A percentile compares a stretch with the other conserved stretches of the same genome.
Evolutionary conservation across 371 early-diverging fungal species (phyloP).

Genomic region (Mortierella sp.): DNA sequence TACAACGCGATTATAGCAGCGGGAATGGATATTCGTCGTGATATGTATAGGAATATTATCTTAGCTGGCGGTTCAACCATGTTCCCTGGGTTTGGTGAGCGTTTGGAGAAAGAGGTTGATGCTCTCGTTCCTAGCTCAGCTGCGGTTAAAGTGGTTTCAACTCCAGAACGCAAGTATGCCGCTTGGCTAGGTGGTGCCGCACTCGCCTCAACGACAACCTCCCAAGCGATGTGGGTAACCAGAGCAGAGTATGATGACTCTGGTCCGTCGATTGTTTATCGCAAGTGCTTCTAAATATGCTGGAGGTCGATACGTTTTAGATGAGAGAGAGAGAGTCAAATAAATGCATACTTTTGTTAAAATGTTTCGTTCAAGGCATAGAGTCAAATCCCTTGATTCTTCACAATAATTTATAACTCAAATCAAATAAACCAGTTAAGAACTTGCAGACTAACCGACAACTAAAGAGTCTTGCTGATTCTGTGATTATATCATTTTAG

Average conservation of each 20-base stretch:
- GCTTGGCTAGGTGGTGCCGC: slow-evolving; percentile 98
- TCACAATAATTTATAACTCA: no score
- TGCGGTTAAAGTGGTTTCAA: slow-evolving; percentile 95
- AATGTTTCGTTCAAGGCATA: no score
- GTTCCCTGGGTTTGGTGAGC: slow-evolving; percentile 86
- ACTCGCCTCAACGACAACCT: slow-evolving; percentile 82
- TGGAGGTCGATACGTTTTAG: no score
- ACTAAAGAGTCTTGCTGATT: no score
- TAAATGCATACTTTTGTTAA: no score
- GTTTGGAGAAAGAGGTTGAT: slow-evolving; percentile 88
- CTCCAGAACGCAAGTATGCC: slow-evolving; percentile 95
- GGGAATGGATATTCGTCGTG: slow-evolving; percentile 90
- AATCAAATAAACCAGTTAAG: no score
- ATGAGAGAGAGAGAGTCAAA: no score
- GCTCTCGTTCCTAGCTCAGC: slow-evolving; percentile 85
- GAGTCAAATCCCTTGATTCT: no score
- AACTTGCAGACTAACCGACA: no score
- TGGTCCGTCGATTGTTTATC: slow-evolving; percentile 97
- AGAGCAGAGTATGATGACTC: slow-evolving; percentile 98
- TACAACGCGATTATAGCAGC: slow-evolving; percentile 89
- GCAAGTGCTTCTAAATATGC: slow-evolving; percentile 98
- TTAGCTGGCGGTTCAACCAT: slow-evolving; percentile 95
- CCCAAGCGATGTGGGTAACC: slow-evolving; percentile 69
- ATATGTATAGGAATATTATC: slow-evolving; percentile 88
- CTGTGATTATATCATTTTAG: no score